Evolutionary conservation across 441 rosid genomes (phyloP), one percentile per base, ranked within the genome.

Genomic region (Adansonia madagascariensis): DNA sequence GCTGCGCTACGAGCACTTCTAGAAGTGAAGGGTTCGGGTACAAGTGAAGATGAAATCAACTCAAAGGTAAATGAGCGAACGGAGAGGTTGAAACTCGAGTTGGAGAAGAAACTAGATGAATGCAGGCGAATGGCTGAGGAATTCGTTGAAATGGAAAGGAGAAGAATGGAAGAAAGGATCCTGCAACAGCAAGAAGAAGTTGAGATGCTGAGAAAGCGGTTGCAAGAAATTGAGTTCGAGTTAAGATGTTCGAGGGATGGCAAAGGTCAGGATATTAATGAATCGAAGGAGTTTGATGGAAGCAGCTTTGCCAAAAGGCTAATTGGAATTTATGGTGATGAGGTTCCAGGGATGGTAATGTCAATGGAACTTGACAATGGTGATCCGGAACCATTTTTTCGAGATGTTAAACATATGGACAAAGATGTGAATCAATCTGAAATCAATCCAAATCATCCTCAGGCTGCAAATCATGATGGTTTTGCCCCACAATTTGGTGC

Each of bases 351-450:
- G 75, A 95, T 94, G 99, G 99, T 95, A 46, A 95, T 91, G 84
- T 95, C 99, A 14, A 95, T 95, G 98, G 98, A 94, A 60, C 79
- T 95, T 76, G 99, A 94, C 86, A 94, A 84, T 92, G 89, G 93
- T 63, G 99, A 92, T 74, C 80, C 87, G 57, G 98, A 95, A 70
- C 82, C 88, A 39, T 76, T 62, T 39, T 63, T 76, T 46, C 89
- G 84, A 60, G 92, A 84, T 27, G 82, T 89, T 61, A 85, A 81
- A 78, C 78, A 65, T 27, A 80, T 81, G 56, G 82, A 77, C 18
- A 69, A 71, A 44, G 53, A 59, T 67, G 79, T 24, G 24, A 72
- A 70, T 60, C 79, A 77, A 59, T 47, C 43, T 12, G 77, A 71
- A 27, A 73, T 31, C 87, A 78, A 65, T 39, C 72, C 78, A 53